Base-by-base conservation (phyloP, 1,139 yeast genomes). In the Kodamaea sp. region DNA sequence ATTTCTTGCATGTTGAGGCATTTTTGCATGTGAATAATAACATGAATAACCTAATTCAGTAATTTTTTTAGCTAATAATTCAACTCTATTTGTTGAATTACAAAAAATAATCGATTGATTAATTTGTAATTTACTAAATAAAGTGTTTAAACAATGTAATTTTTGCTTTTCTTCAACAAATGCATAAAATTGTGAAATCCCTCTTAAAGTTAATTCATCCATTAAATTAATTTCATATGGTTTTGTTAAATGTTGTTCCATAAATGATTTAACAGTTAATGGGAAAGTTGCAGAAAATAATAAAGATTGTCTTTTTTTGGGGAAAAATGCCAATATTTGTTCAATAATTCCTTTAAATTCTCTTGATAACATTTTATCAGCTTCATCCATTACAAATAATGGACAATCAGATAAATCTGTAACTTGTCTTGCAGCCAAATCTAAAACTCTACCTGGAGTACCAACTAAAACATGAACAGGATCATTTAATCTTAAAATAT, bases 1-100 rank as follows among this genome's bases (percentile, higher is more conserved):
- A 70, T 92, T 94, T 76, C 98, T 86, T 41, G 95, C 96, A 46
- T 84, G 84, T 70, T 94, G 98, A 29, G 95, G 92, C 98, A 92
- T 94, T 63, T 83, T 86, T 8, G 98, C 97, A 62, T 92, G 98
- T 23, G 96, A 87, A 63, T 88, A 94, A 67, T 84, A 92, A 73
- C 98, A 92, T 5, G 98, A 92, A 63, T 84, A 92, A 39, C 97
- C 97, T 47, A 94, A 75, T 60, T 92, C 98, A 26, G 97, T 90
- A 57, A 92, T 92, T 60, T 92, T 92, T 59, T 89, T 88, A 41
- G 98, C 97, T 53, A 92, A 75, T 48, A 92, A 75, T 67, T 92
- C 98, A 37, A 92, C 98, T 64, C 98, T 82, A 60, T 84, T 88
- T 26, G 97, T 88, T 22, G 97, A 90, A 67, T 92, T 92, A 72